Evolutionary conservation across 169 alveolate genomes (phyloP).

Genomic region (Perkinsus chesapeaki): DNA sequence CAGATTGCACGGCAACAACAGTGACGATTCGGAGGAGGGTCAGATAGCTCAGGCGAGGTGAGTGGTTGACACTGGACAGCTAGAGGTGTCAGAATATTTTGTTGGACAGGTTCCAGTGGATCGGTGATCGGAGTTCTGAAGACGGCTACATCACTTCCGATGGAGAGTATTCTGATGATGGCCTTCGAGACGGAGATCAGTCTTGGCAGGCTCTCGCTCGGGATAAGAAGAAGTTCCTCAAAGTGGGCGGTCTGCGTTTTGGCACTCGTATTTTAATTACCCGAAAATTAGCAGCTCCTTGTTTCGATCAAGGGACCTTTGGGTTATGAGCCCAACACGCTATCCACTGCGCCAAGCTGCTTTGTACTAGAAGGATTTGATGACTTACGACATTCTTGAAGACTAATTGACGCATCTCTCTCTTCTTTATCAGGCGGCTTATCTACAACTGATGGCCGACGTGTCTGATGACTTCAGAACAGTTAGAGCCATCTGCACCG

Average conservation of each 20-base stretch:
- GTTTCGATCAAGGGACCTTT: too few species aligned
- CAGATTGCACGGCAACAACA: background rate
- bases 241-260: background rate
- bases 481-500: background rate
- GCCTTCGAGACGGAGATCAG: background rate
- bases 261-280: too few species aligned
- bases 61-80: background rate
- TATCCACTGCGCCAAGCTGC: too few species aligned
- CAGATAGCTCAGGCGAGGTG: background rate
- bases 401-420: too few species aligned
- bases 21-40: background rate
- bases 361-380: too few species aligned
- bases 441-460: background rate
- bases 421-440: background rate
- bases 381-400: too few species aligned
- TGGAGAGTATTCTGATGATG: background rate
- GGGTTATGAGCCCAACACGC: too few species aligned
- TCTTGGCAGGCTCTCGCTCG: background rate
- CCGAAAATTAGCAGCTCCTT: too few species aligned
- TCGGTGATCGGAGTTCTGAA: background rate
- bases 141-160: background rate
- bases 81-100: background rate
- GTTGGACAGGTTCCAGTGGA: background rate
- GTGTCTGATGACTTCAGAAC: background rate
- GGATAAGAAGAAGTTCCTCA: background rate